Evolutionary conservation across 352 stramenopile genomes (phyloP), one percentile per base, ranked within the genome.

Genomic region (Phytophthora crassamura): DNA sequence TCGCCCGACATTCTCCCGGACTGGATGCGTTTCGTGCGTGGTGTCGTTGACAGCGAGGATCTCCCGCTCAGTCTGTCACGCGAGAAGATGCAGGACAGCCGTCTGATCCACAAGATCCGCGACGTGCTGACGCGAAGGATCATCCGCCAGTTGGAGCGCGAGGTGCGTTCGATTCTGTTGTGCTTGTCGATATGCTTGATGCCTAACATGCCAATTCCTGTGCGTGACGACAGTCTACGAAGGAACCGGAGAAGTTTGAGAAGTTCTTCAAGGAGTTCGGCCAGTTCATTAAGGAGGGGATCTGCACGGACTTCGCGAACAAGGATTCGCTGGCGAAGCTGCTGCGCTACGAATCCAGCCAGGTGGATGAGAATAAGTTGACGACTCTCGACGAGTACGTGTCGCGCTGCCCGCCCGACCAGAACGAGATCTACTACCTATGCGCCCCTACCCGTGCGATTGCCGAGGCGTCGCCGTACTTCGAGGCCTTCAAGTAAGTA

Each of bases 341-440:
- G 34, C 74, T 99, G 36, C 95, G 97, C 35, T 99, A 99, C 80
- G 97, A 99, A 79, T 98, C 93, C 33, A 99, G 95, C 53, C 96
- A 97, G 51, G 82, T 94, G 30, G 90, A 97, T 34, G 71, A 70
- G 4, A 93, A 88, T 22, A 93, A 99, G 66, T 73, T 99, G 11
- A 95, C 91, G 18, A 98, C 96, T 22, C 79, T 99, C 7, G 98
- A 99, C 67, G 97, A 99, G 78, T 99, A 99, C 71, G 88, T 99
- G 55, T 97, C 91, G 34, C 94, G 97, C 46, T 95, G 93, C 57
- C 80, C 91, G 49, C 93, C 95, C 2, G 91, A 98, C 58, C 97
- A 99, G 75, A 98, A 99, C 64, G 92, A 99, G 56, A 99, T 99
- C 64, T 99, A 99, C 82, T 99, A 99, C 77, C 64, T 99, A 25